phyloP scores from a whole-genome alignment of 2,329 filamentous ascomycete species.

The Curvularia eragrostidis region DNA sequence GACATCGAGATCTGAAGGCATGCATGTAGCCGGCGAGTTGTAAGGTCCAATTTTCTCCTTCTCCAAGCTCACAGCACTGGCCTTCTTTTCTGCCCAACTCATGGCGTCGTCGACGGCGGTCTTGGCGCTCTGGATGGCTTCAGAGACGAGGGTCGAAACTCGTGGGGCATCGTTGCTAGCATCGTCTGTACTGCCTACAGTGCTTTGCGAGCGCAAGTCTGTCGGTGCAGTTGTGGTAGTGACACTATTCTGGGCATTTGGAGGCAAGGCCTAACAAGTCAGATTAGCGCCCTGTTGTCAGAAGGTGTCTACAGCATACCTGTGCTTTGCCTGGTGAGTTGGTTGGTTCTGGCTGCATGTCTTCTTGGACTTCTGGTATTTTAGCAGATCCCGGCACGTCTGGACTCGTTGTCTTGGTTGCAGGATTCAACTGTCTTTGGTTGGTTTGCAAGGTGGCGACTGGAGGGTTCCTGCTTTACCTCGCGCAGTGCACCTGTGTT shows the following conservation, averaged over 20 bases:
- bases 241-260: background rate
- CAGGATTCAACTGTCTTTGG: constrained; percentile 26
- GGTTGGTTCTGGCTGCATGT: background rate
- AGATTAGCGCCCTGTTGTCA: background rate
- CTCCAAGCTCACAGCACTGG: constrained; percentile 26
- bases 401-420: constrained; percentile 27
- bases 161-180: constrained; percentile 18
- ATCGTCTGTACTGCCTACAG: constrained; percentile 16
- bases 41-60: constrained; percentile 43
- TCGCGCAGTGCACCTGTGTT: background rate
- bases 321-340: background rate
- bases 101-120: constrained; percentile 29
- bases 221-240: constrained; percentile 6
- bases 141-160: constrained; percentile 25
- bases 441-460: background rate
- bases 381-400: constrained; percentile 26
- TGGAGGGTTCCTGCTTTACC: background rate
- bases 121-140: constrained; percentile 28
- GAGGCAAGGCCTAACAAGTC: background rate
- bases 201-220: constrained; percentile 18
- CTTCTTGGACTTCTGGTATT: background rate
- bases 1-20: constrained; percentile 43
- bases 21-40: constrained; percentile 39
- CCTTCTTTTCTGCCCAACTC: constrained; percentile 39
- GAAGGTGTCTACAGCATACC: background rate